A percentile compares a stretch with the other conserved stretches of the same genome.
Evolutionary conservation across 345 rosid genomes (phyloP).

Genomic region (Pugionium dolabratum): DNA sequence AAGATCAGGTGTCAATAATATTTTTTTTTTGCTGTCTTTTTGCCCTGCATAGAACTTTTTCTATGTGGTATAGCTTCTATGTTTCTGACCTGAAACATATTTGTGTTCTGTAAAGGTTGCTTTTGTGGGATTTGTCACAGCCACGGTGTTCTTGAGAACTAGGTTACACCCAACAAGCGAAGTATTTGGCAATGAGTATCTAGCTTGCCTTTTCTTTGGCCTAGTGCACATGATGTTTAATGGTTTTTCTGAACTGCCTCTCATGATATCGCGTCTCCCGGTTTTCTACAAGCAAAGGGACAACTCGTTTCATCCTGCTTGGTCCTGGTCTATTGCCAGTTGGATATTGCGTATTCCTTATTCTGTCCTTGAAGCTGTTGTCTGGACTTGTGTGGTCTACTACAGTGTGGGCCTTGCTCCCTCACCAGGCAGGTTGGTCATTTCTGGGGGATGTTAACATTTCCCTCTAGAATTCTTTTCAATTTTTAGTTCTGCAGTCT

Average conservation of each 20-base stretch:
- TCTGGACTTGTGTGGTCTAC: slow-evolving; percentile 83
- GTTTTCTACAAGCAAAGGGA: slow-evolving; percentile 92
- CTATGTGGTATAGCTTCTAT: slow-evolving; percentile 3
- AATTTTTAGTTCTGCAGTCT: not conserved
- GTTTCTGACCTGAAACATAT: slow-evolving; percentile 17
- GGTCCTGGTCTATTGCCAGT: slow-evolving; percentile 84
- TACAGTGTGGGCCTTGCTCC: slow-evolving; percentile 88
- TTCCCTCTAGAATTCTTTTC: not conserved
- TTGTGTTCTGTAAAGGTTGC: slow-evolving; percentile 57
- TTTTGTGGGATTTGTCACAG: slow-evolving; percentile 76
- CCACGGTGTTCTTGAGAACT: slow-evolving; percentile 74
- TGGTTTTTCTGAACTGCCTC: slow-evolving; percentile 82
- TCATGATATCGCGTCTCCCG: slow-evolving; percentile 81
- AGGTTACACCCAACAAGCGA: slow-evolving; percentile 80
- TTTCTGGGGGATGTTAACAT: not conserved
- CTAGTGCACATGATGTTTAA: slow-evolving; percentile 88
- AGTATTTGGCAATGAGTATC: slow-evolving; percentile 64
- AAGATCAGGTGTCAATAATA: no score
- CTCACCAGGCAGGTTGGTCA: slow-evolving; percentile 66
- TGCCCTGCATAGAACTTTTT: not conserved
- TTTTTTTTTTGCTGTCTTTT: not conserved
- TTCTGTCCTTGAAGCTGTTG: slow-evolving; percentile 77
- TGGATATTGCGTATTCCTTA: slow-evolving; percentile 86
- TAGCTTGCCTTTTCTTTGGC: slow-evolving; percentile 81
- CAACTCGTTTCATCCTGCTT: slow-evolving; percentile 88